These are phyloP conservation scores for Hericium erinaceus DNA, from an alignment of 768 basidiomycete species.

Conservation along the genomic window DNA sequence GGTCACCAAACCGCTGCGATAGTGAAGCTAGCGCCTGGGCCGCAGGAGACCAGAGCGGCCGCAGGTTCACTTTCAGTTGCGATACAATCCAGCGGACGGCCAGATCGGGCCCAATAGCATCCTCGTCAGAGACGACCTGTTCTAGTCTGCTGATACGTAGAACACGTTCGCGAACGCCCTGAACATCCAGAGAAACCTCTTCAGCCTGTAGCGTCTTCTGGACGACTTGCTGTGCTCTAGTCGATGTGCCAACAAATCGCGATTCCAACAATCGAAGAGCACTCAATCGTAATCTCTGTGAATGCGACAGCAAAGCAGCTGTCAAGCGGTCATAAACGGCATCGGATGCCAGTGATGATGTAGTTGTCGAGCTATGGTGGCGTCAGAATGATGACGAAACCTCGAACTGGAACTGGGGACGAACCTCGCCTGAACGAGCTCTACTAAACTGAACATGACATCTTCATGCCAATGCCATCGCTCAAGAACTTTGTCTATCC, in stretches of 20 bases:
- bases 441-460: slow-evolving; percentile 46
- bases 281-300: slow-evolving; percentile 51
- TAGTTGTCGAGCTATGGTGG: slow-evolving; percentile 8
- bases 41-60: slow-evolving; percentile 84
- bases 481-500: slow-evolving; percentile 35
- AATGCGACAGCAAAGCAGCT: slow-evolving; percentile 60
- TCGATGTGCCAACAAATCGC: slow-evolving; percentile 32
- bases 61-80: slow-evolving; percentile 88
- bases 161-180: slow-evolving; percentile 79
- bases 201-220: slow-evolving; percentile 73
- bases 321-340: slow-evolving; percentile 46
- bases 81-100: slow-evolving; percentile 68
- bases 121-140: slow-evolving; percentile 46
- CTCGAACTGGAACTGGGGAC: slow-evolving; percentile 6
- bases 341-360: slow-evolving; percentile 24
- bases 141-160: slow-evolving; percentile 67
- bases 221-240: slow-evolving; percentile 42
- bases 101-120: slow-evolving; percentile 50
- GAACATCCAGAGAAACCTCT: slow-evolving; percentile 65
- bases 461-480: slow-evolving; percentile 52
- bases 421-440: slow-evolving; percentile 39
- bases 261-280: slow-evolving; percentile 57
- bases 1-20: slow-evolving; percentile 50
- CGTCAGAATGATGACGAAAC: not conserved
- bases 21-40: slow-evolving; percentile 50